phyloP scores from a whole-genome alignment of 768 basidiomycete genomes.

The Amanita rimosa region DNA sequence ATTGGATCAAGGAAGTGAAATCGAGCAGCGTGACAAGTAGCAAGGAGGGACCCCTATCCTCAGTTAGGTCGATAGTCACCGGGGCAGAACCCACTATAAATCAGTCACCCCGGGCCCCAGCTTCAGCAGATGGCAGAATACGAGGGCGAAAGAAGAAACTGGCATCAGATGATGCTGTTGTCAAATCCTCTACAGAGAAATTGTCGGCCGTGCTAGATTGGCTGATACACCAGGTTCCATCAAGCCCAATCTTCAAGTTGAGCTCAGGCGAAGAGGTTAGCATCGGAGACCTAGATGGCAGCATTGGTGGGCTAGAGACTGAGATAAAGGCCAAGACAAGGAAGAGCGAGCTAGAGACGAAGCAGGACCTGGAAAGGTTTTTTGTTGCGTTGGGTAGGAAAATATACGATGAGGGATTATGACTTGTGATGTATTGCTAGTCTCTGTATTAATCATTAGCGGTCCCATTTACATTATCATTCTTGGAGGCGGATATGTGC shows the following conservation, averaged over 20 bases:
- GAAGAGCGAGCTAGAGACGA: slow-evolving; percentile 45
- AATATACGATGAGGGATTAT: slow-evolving; percentile 88
- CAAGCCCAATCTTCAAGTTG: slow-evolving; percentile 3
- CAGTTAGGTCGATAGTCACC: background rate
- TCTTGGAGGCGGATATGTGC: too few relatives aligned
- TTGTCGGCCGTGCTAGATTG: slow-evolving; percentile 71
- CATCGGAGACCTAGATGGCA: slow-evolving; percentile 11
- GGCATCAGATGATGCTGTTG: slow-evolving; percentile 36
- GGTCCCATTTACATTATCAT: too few relatives aligned
- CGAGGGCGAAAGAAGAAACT: slow-evolving; percentile 14
- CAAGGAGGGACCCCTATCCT: background rate
- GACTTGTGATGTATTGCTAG: slow-evolving; percentile 10
- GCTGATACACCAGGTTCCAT: slow-evolving; percentile 43
- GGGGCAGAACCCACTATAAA: slow-evolving; percentile 8
- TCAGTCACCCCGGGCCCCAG: background rate
- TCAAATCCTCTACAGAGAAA: slow-evolving; percentile 60
- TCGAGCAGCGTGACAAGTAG: slow-evolving; percentile 11
- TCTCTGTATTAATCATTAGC: background rate
- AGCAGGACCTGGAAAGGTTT: slow-evolving; percentile 78
- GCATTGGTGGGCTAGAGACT: slow-evolving; percentile 14
- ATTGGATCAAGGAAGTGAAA: slow-evolving; percentile 48
- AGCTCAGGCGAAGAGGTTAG: slow-evolving; percentile 5
- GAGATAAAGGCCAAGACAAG: slow-evolving; percentile 13
- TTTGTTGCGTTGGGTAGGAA: slow-evolving; percentile 84
- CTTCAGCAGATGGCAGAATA: slow-evolving; percentile 5